These are phyloP conservation scores for Murraya koenigii DNA, from an alignment of 345 rosid genomes.

Conservation along the genomic window DNA sequence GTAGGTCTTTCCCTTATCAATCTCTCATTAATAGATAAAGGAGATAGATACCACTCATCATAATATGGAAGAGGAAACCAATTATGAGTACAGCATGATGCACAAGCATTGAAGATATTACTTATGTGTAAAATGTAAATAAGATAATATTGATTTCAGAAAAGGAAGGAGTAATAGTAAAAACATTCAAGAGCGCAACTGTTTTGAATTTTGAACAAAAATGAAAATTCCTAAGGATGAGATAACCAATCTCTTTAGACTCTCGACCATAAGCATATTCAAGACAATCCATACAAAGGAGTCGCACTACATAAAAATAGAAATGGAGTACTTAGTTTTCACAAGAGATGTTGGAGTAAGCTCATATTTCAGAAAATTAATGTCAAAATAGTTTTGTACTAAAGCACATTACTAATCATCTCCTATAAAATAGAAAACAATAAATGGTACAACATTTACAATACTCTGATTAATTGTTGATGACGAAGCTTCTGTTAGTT, in stretches of 20 bases:
- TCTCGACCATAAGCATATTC: not conserved
- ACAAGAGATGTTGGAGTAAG: not conserved
- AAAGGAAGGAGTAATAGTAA: not conserved
- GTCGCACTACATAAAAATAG: not conserved
- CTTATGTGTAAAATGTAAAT: not conserved
- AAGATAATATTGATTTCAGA: not conserved
- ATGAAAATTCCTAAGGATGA: not conserved
- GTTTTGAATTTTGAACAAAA: not conserved
- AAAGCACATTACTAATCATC: not conserved
- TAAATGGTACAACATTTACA: not conserved
- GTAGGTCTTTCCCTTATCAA: not conserved
- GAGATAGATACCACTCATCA: not conserved
- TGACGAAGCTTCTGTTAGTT: no score
- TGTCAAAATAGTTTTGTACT: not conserved
- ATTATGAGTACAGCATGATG: not conserved
- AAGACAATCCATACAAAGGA: not conserved
- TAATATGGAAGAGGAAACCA: not conserved
- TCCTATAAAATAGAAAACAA: not conserved
- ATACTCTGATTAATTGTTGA: not conserved
- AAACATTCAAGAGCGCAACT: not conserved
- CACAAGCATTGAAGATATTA: not conserved
- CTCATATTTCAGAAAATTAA: not conserved
- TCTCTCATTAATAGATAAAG: not conserved
- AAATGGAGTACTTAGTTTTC: not conserved
- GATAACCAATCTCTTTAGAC: not conserved